Conservation (phyloP, 2,329 filamentous ascomycete species). For the Penicillium sp. region DNA sequence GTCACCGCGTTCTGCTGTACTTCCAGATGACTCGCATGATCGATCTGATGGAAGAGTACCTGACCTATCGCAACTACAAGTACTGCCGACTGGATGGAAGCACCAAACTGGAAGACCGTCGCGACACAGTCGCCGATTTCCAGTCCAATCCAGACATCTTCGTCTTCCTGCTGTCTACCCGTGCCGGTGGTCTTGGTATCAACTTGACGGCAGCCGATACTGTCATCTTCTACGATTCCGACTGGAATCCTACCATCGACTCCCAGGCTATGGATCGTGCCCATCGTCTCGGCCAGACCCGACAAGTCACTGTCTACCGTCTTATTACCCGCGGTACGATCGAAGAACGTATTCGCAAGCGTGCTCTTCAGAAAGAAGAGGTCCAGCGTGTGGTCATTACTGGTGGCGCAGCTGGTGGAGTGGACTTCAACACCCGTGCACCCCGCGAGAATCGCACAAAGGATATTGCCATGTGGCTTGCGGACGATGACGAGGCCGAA, state of each 20-base stretch:
- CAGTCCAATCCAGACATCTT: conserved; percentile 94
- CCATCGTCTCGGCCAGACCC: conserved; percentile 93
- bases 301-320: conserved; percentile 95
- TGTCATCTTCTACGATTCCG: conserved; percentile 99
- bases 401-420: conserved; percentile 77
- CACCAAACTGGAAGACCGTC: conserved; percentile 94
- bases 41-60: conserved; percentile 97
- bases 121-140: conserved; percentile 96
- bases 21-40: conserved; percentile 99
- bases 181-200: conserved; percentile 96
- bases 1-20: conserved; percentile 92
- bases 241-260: conserved; percentile 99
- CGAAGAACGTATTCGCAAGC: conserved; percentile 96
- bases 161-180: conserved; percentile 93
- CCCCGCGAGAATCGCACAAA: conserved; percentile 87
- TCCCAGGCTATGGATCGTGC: conserved; percentile 99
- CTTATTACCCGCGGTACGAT: conserved; percentile 97
- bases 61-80: conserved; percentile 98
- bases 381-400: conserved; percentile 97
- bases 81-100: conserved; percentile 96
- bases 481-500: conserved; percentile 94
- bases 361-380: conserved; percentile 96
- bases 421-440: conserved; percentile 93
- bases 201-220: conserved; percentile 96
- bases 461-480: conserved; percentile 98